Percentiles rank a stretch among this genome's conserved stretches.
Conservation (phyloP, 1,284 basidiomycete species). For the Pseudozyma flocculosa region DNA sequence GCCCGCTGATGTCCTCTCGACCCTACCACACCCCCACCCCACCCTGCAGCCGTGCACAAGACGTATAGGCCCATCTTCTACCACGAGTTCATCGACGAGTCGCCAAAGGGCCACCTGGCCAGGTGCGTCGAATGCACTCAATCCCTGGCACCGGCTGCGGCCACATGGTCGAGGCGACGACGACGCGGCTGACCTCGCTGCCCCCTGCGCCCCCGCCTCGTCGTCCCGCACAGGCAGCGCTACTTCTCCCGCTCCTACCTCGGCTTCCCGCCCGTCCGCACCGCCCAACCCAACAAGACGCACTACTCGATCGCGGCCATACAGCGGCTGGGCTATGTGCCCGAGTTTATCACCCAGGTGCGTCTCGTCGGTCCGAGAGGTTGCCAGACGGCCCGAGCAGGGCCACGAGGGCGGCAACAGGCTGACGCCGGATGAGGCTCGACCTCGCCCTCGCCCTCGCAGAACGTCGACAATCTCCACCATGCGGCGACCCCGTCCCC, state of each 20-base stretch:
- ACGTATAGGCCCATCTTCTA: slow-evolving; percentile 56
- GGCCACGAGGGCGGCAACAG: too few species aligned
- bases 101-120: slow-evolving; percentile 32
- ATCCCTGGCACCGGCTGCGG: too few species aligned
- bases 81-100: slow-evolving; percentile 49
- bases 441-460: not conserved
- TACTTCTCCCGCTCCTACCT: slow-evolving; percentile 57
- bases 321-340: slow-evolving; percentile 45
- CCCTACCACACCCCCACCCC: too few species aligned
- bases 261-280: slow-evolving; percentile 49
- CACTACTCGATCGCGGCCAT: slow-evolving; percentile 54
- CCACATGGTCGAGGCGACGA: too few species aligned
- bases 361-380: not conserved
- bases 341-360: slow-evolving; percentile 48
- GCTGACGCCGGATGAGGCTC: not conserved
- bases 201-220: too few species aligned
- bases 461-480: slow-evolving; percentile 57
- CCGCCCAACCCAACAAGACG: slow-evolving; percentile 50
- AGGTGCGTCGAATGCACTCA: too few species aligned
- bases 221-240: slow-evolving; percentile 31
- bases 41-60: slow-evolving; percentile 30
- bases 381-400: too few species aligned
- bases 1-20: too few species aligned
- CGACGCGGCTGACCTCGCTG: too few species aligned
- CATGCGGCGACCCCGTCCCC: slow-evolving; percentile 46